Conservation (phyloP, 495 filamentous ascomycete species). For the Massariosphaeria phaeospora region DNA sequence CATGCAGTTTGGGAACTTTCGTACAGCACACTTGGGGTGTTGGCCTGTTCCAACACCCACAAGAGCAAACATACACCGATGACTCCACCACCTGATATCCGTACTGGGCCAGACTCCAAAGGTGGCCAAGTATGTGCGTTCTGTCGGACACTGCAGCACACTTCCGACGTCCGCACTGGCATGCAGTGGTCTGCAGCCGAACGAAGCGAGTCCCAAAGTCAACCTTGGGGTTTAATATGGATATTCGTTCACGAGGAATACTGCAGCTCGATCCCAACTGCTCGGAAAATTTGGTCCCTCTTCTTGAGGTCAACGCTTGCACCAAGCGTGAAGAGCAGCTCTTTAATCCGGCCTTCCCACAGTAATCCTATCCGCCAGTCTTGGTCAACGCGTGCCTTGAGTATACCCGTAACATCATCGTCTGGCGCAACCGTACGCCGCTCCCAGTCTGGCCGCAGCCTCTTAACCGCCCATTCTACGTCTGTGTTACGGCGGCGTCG, state of each 20-base stretch:
- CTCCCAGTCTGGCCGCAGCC: conserved; percentile 35
- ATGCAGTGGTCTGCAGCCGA: too few species aligned
- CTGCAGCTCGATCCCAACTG: conserved; percentile 80
- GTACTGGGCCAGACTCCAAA: too few species aligned
- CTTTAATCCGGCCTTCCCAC: conserved; percentile 93
- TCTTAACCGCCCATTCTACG: conserved; percentile 40
- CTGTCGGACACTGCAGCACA: too few species aligned
- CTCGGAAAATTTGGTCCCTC: conserved; percentile 63
- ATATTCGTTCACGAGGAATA: conserved; percentile 72
- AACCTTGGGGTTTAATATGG: too few species aligned
- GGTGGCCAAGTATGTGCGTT: too few species aligned
- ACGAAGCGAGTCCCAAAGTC: too few species aligned
- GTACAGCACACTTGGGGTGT: too few species aligned
- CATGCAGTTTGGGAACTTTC: too few species aligned
- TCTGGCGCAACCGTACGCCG: conserved; percentile 28
- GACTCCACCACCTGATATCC: too few species aligned
- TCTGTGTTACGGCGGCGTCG: conserved; percentile 47
- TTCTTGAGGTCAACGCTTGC: conserved; percentile 67
- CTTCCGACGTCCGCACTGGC: too few species aligned
- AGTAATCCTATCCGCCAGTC: conserved; percentile 75
- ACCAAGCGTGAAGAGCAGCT: conserved; percentile 85
- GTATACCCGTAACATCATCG: conserved; percentile 72
- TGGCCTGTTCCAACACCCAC: too few species aligned
- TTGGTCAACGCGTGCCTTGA: conserved; percentile 85
- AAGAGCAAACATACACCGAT: too few species aligned